These are phyloP conservation scores for Colletotrichum magnum DNA, from an alignment of 2,329 filamentous ascomycete species.

Conservation along the genomic window DNA sequence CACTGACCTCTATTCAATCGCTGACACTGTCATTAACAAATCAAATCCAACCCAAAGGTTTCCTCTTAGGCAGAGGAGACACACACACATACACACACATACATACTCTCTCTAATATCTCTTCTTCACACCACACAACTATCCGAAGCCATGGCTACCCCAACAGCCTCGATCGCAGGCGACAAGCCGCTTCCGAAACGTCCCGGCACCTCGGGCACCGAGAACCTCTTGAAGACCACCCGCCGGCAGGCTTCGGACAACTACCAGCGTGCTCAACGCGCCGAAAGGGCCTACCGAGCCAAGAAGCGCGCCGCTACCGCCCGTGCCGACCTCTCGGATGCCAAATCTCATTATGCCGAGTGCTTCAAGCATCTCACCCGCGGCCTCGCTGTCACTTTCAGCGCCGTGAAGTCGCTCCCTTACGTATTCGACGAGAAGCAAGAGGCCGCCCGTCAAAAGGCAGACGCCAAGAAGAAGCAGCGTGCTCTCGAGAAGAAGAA, in stretches of 20 bases:
- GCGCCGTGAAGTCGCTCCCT: constrained; percentile 50
- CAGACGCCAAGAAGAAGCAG: constrained; percentile 48
- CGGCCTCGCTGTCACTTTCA: constrained; percentile 50
- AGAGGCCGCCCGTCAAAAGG: constrained; percentile 48
- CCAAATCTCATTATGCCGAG: constrained; percentile 56
- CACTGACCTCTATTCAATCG: constrained; percentile 31
- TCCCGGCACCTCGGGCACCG: constrained; percentile 60
- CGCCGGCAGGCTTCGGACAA: constrained; percentile 55
- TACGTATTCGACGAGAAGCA: constrained; percentile 55
- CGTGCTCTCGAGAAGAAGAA: constrained; percentile 52
- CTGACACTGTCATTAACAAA: constrained; percentile 12
- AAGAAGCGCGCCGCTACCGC: constrained; percentile 57
- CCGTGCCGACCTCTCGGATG: constrained; percentile 54
- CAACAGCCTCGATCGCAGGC: constrained; percentile 15
- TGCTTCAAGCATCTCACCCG: constrained; percentile 53
- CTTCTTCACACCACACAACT: neutral
- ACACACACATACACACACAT: constrained; percentile 2
- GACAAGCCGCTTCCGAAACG: constrained; percentile 49
- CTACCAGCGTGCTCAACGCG: constrained; percentile 54
- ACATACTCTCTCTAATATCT: constrained; percentile 1
- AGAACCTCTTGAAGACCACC: constrained; percentile 56
- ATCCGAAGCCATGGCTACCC: constrained; percentile 35
- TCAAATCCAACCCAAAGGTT: neutral
- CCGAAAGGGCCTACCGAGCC: constrained; percentile 57
- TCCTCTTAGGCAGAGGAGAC: neutral